phyloP scores from a whole-genome alignment of 1,284 basidiomycete species.

The Cutaneotrichosporon cavernicola region DNA sequence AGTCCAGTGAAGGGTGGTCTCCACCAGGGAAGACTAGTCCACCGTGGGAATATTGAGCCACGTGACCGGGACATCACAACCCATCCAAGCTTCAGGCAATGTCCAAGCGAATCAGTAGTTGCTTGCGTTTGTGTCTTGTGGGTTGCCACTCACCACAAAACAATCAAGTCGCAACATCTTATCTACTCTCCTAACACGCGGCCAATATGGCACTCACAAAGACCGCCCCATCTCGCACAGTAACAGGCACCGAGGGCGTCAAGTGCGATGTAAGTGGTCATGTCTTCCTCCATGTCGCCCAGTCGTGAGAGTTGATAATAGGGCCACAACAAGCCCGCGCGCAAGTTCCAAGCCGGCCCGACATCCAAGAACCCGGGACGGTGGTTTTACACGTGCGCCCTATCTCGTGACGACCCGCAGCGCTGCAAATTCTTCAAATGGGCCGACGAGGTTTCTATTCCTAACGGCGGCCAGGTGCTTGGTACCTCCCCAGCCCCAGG shows the following conservation, averaged over 20 bases:
- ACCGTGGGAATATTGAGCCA: neutral
- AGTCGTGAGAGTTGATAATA: slow-evolving; percentile 2
- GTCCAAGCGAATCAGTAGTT: neutral
- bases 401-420: slow-evolving; percentile 34
- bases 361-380: slow-evolving; percentile 42
- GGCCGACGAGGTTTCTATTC: slow-evolving; percentile 37
- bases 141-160: neutral
- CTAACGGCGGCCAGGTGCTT: neutral
- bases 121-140: too few species aligned
- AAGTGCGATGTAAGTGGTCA: slow-evolving; percentile 12
- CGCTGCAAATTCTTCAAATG: slow-evolving; percentile 51
- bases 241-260: neutral
- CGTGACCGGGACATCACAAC: neutral
- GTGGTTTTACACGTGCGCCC: slow-evolving; percentile 46
- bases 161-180: neutral
- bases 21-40: neutral
- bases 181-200: neutral
- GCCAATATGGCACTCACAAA: slow-evolving; percentile 7
- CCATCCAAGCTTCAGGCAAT: neutral
- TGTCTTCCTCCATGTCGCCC: neutral
- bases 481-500: neutral
- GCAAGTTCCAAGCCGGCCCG: slow-evolving; percentile 30
- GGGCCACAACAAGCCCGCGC: slow-evolving; percentile 8
- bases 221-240: slow-evolving; percentile 8
- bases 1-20: neutral